Base-by-base conservation (phyloP, 2,329 filamentous ascomycete species). In the Epichloe typhina region DNA sequence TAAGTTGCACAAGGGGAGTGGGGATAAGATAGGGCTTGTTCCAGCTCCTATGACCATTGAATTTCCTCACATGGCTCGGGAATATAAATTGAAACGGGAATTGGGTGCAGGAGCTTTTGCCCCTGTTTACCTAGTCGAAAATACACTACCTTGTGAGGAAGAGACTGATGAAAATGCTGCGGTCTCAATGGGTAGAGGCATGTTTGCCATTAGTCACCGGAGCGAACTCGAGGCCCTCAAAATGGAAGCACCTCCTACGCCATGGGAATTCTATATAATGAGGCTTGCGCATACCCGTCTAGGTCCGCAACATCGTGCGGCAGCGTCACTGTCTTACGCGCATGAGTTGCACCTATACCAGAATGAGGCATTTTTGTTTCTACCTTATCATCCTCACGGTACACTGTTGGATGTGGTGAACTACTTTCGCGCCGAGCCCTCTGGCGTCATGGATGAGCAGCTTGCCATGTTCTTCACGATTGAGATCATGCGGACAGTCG, bases 181-280 rank as follows among this genome's bases (percentile, higher is more conserved):
- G 61, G 38, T 71, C 4, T 71, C 72, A 51, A 80, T 85, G 76
- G 80, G 82, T 51, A 82, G 79, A 59, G 76, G 81, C 33, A 68
- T 73, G 12, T 80, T 83, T 60, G 72, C 77, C n/a, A 61, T 73
- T 9, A 71, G 70, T 36, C 70, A 72, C 44, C 80, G 86, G 41
- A 71, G 72, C 42, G 56, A 72, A 1, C 74, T 93, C 4, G 89
- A 96, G 66, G 93, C 93, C 1, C 75, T 98, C 58, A 98, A 98
- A 68, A 90, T 95, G 81, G 93, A 98, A 69, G 79, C 85, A 35
- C 88, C 90, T 0, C 87, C 91, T 0, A 85, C 83, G 4, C 76
- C 86, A 0, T 98, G 93, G 93, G 93, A 98, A 63, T 98, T 97
- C 63, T 86, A 95, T 68, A 94, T 98, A 67, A 88, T 97, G 72